Evolutionary conservation across 169 alveolate species (phyloP).

Genomic region (Toxoplasma gondii): DNA sequence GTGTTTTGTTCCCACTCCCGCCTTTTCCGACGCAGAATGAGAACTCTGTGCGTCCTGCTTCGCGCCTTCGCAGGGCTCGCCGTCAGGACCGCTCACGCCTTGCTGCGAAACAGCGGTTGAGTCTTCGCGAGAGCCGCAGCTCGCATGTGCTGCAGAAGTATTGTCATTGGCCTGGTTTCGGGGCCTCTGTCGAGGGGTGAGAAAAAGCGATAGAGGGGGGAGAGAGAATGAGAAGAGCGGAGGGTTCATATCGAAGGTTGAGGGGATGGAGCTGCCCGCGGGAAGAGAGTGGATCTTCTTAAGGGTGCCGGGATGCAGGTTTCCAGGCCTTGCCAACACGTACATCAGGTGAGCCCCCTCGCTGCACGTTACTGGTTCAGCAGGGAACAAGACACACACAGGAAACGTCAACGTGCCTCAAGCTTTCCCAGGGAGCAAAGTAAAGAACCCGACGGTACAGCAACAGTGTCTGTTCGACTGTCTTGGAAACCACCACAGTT

Average conservation of each 20-base stretch:
- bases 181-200: background rate
- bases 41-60: background rate
- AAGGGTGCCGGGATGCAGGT: constrained; percentile 1
- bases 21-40: background rate
- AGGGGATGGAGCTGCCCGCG: constrained; percentile 48
- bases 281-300: constrained; percentile 50
- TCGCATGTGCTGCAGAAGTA: background rate
- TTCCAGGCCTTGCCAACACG: constrained; percentile 34
- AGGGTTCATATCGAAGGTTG: constrained; percentile 46
- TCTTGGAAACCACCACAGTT: background rate
- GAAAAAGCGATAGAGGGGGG: constrained; percentile 54
- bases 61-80: background rate
- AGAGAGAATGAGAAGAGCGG: background rate
- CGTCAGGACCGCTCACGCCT: background rate
- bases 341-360: constrained; percentile 61
- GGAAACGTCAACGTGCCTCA: background rate
- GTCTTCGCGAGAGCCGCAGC: background rate
- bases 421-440: background rate
- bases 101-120: background rate
- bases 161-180: background rate
- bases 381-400: background rate
- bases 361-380: constrained; percentile 61
- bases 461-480: background rate
- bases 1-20: background rate
- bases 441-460: background rate